Evolutionary conservation across 192 early-diverging fungal genomes (phyloP), one percentile per base, ranked within the genome.

Genomic region (Backusella sp.): DNA sequence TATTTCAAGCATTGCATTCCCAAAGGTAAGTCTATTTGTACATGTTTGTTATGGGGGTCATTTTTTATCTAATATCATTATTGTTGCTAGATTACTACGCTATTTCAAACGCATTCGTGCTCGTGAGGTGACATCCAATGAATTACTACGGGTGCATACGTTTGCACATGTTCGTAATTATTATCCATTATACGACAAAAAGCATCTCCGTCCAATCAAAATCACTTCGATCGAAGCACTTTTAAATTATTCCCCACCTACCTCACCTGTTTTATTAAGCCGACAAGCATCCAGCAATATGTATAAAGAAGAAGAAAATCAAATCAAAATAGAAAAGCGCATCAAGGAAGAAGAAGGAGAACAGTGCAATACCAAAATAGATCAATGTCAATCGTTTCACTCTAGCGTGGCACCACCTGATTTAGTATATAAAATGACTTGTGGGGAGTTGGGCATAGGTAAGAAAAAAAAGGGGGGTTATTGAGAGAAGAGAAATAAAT

Each of bases 101-200:
- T 81, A 82, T 32, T 81, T 88, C 68, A 79, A 81, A 19, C 82
- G 83, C 72, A 68, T 88, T 34, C 82, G 84, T 36, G 83, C 80
- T 68, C 70, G 87, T 19, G 85, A 88, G 67, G 85, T 83, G 0
- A 88, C 87, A 0, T 73, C 82, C 3, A 75, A 80, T 49, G 87
- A 88, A 66, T 69, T 88, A 7, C 15, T 88, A 37, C 78, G 74
- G 6, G 87, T 83, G 19, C 87, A 88, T 39, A 82, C 84, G 4
- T 79, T 83, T 32, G 77, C 79, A 0, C 87, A 88, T 77, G 83
- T 88, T 6, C 77, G 84, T 12, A 88, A 86, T 66, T 88, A 88
- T 67, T 46, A 70, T 59, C 68, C 75, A 30, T 30, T 56, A 9
- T 65, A 46, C 42, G 39, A 32, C 39, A 30, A 59, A 46, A 28